phyloP scores from a whole-genome alignment of 352 stramenopile genomes.

The Phytophthora kernoviae region DNA sequence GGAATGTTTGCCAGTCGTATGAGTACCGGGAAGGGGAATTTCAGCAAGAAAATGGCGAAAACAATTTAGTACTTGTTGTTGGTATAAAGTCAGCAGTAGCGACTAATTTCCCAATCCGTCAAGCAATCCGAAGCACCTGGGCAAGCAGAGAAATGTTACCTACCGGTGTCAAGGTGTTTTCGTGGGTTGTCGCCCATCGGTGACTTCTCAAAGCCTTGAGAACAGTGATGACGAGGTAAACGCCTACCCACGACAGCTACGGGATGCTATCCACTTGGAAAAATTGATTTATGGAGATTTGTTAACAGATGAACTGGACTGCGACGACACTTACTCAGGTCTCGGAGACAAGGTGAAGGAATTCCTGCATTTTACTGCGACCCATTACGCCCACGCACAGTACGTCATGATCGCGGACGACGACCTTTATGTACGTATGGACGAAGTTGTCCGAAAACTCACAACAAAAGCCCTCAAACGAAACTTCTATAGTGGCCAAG shows the following conservation, averaged over 20 bases:
- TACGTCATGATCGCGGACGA: conserved; percentile 71
- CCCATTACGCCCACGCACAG: conserved; percentile 5
- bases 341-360: conserved; percentile 45
- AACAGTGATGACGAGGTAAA: not conserved
- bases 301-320: conserved; percentile 43
- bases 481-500: conserved; percentile 39
- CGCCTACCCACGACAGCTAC: not conserved
- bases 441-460: conserved; percentile 19
- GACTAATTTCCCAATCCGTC: conserved; percentile 29
- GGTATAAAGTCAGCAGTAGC: conserved; percentile 50
- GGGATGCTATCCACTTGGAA: conserved; percentile 30
- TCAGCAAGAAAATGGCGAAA: conserved; percentile 3
- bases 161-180: conserved; percentile 36
- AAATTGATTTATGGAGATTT: conserved; percentile 41
- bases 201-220: not conserved
- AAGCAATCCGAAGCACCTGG: conserved; percentile 48
- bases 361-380: conserved; percentile 37
- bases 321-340: conserved; percentile 39
- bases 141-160: conserved; percentile 15
- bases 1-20: not conserved
- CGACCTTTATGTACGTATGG: conserved; percentile 52
- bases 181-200: conserved; percentile 34
- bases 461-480: not conserved
- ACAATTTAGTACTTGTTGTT: conserved; percentile 31
- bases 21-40: not conserved